Evolutionary conservation across 306 rosid species (phyloP).

Genomic region (Abrus precatorius): DNA sequence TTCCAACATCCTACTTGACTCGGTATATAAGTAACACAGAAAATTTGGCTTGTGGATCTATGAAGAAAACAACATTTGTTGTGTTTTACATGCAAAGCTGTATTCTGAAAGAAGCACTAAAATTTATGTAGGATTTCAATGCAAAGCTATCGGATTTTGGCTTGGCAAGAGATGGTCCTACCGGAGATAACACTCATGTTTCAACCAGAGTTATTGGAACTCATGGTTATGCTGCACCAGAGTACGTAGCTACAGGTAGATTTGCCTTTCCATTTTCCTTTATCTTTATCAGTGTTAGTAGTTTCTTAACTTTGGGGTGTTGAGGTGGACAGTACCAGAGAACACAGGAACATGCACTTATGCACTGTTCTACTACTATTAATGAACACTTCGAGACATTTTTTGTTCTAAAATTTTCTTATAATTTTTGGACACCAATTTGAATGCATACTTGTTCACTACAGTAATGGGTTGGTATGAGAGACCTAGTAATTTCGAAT

Average conservation of each 20-base stretch:
- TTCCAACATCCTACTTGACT: constrained; percentile 89
- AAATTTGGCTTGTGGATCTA: constrained; percentile 29
- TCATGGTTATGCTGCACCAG: constrained; percentile 97
- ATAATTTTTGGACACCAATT: background rate
- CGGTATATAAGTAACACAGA: constrained; percentile 60
- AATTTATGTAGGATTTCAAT: constrained; percentile 71
- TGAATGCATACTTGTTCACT: constrained; percentile 18
- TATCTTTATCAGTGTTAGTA: constrained; percentile 9
- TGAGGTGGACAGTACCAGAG: background rate
- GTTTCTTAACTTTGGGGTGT: background rate
- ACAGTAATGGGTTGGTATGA: background rate
- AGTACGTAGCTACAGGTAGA: constrained; percentile 92
- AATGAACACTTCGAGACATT: background rate
- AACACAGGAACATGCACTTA: background rate
- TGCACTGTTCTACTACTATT: background rate
- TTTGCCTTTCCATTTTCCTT: constrained; percentile 34
- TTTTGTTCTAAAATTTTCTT: background rate
- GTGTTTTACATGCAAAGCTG: constrained; percentile 30
- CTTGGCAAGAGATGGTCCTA: constrained; percentile 98
- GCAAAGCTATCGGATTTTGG: constrained; percentile 94
- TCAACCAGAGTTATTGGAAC: constrained; percentile 93
- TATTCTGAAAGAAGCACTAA: constrained; percentile 40
- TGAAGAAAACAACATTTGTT: background rate
- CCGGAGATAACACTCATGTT: constrained; percentile 96
- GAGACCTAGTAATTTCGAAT: background rate